Conservation (phyloP, 208 protist genomes). For the Trypanosoma scelopori region DNA sequence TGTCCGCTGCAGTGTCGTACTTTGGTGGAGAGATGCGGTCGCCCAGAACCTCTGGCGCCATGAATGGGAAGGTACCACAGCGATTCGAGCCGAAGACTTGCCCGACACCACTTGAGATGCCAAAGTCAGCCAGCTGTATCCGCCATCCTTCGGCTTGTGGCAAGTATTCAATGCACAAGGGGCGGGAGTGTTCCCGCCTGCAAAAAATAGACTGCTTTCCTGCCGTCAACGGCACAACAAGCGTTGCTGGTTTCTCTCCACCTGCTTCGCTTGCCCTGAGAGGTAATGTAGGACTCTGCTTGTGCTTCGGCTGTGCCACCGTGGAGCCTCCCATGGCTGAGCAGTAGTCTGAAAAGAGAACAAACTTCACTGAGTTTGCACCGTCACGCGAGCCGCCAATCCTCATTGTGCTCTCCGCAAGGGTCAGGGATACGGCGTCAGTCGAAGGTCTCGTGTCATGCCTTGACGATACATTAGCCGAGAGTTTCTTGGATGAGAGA, state of each 20-base stretch:
- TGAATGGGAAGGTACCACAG: constrained; percentile 31
- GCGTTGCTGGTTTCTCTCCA: background rate
- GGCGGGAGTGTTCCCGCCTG: background rate
- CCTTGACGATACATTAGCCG: background rate
- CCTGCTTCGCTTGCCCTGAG: background rate
- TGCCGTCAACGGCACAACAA: constrained; percentile 18
- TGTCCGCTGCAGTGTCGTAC: constrained; percentile 27
- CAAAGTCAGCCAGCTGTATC: constrained; percentile 41
- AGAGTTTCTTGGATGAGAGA: background rate
- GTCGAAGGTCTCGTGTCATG: background rate
- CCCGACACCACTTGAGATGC: constrained; percentile 24
- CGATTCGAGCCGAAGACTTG: constrained; percentile 8
- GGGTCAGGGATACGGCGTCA: no score
- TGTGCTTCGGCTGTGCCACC: background rate
- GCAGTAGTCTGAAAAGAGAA: constrained; percentile 17
- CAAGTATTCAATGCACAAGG: constrained; percentile 11
- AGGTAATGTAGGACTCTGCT: no score
- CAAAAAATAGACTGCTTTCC: background rate
- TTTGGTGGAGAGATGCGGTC: background rate
- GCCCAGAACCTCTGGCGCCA: constrained; percentile 32
- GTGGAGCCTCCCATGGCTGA: constrained; percentile 1
- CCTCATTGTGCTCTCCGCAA: background rate
- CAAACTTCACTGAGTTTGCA: constrained; percentile 15
- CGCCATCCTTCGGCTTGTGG: constrained; percentile 36
- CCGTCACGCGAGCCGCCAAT: background rate